Base-by-base conservation (phyloP, 192 early-diverging fungal genomes). In the Coemansia sp. region DNA sequence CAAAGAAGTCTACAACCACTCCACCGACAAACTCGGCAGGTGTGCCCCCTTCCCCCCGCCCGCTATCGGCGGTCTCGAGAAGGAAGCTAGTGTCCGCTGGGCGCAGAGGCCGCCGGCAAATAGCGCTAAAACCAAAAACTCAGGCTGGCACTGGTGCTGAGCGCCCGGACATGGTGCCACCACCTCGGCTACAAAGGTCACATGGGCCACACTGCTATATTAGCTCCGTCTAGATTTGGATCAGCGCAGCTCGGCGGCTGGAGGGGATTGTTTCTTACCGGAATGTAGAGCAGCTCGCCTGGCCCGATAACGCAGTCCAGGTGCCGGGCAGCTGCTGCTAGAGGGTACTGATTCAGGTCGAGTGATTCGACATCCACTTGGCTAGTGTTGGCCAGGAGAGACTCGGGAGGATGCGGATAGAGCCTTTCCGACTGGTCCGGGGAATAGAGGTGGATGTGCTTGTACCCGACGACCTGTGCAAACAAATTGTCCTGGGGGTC, bases 81-180 rank as follows among this genome's bases (percentile, higher is more conserved):
- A n/a, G n/a, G n/a, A n/a, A n/a, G n/a, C n/a, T n/a, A n/a, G n/a
- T n/a, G n/a, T n/a, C n/a, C n/a, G n/a, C n/a, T n/a, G n/a, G n/a
- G n/a, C n/a, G n/a, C n/a, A n/a, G n/a, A n/a, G n/a, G n/a, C n/a
- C n/a, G n/a, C n/a, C n/a, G n/a, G n/a, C n/a, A n/a, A n/a, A n/a
- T n/a, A n/a, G n/a, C n/a, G n/a, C 65, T 64, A 90, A 54, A 91
- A 95, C 92, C 92, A 95, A 53, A 90, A 87, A 54, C 88, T 90
- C 7, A 95, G 77, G 56, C 89, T 91, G 35, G 87, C 85, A 48
- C 90, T 92, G 3, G 63, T 70, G 7, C 71, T 79, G 22, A 89
- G 59, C 8, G 88, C 84, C 41, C 78, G 71, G 22, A 95, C 86
- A 56, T 85, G 89, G 55, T 95, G 92, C 92, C 92, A 95, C 86